These are phyloP conservation scores for Cadophora malorum DNA, from an alignment of 2,329 filamentous ascomycete species.

Conservation along the genomic window DNA sequence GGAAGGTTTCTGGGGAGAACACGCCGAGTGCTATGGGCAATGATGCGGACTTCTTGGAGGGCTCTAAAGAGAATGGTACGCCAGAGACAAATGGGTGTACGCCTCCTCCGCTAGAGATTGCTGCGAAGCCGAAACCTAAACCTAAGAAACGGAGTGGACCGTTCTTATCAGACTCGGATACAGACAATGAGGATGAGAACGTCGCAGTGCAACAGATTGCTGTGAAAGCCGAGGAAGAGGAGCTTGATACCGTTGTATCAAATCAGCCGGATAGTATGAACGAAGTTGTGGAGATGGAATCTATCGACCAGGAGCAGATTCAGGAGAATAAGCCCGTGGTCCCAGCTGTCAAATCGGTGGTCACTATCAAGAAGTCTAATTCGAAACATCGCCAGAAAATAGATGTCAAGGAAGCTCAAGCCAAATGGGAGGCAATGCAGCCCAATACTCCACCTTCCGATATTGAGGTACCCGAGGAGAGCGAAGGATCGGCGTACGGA, in stretches of 20 bases:
- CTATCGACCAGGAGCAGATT: constrained; percentile 29
- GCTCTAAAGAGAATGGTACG: background rate
- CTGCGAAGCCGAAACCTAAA: constrained; percentile 44
- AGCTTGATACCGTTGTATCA: constrained; percentile 28
- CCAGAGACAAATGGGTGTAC: constrained; percentile 29
- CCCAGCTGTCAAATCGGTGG: constrained; percentile 25
- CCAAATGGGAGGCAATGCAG: constrained; percentile 43
- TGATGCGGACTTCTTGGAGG: constrained; percentile 21
- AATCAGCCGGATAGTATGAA: constrained; percentile 30
- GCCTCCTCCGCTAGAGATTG: constrained; percentile 33
- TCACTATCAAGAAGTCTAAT: constrained; percentile 18
- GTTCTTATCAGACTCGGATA: constrained; percentile 75
- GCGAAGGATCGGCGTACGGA: constrained; percentile 23
- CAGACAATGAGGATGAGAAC: constrained; percentile 50
- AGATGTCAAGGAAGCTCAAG: constrained; percentile 38
- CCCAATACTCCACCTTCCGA: constrained; percentile 30
- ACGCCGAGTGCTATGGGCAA: constrained; percentile 20
- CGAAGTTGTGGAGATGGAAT: constrained; percentile 28
- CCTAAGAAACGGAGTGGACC: constrained; percentile 55
- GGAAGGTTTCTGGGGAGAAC: constrained; percentile 46
- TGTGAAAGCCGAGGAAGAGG: constrained; percentile 32
- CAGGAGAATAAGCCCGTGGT: constrained; percentile 33
- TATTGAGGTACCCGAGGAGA: constrained; percentile 1
- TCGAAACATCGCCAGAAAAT: constrained; percentile 34
- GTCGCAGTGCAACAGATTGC: constrained; percentile 29